Percentiles rank a stretch among this genome's conserved stretches.
Conservation (phyloP, 306 rosid species). For the Delonix regia region DNA sequence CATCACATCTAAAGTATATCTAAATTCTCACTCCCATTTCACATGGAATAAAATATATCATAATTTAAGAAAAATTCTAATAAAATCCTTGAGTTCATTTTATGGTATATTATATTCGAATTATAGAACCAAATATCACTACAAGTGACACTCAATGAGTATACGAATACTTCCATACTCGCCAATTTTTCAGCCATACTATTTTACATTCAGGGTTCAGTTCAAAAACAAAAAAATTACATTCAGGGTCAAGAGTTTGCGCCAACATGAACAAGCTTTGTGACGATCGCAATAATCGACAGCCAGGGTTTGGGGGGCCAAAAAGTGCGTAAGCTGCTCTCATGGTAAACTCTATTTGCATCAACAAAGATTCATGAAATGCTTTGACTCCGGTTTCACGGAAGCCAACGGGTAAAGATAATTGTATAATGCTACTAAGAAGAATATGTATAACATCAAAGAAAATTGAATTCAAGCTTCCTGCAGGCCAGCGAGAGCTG, state of each 20-base stretch:
- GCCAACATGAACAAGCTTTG: not conserved
- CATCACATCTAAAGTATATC: too few relatives aligned
- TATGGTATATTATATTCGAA: not conserved
- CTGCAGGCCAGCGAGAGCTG: slow-evolving; percentile 30
- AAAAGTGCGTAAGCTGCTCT: not conserved
- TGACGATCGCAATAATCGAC: not conserved
- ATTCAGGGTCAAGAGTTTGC: not conserved
- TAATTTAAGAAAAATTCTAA: too few relatives aligned
- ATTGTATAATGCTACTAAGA: slow-evolving; percentile 41
- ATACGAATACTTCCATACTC: not conserved
- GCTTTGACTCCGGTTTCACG: not conserved
- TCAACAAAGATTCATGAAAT: not conserved
- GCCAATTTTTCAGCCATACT: not conserved
- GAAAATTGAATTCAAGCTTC: slow-evolving; percentile 47
- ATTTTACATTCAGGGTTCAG: too few relatives aligned
- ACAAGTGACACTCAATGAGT: too few relatives aligned
- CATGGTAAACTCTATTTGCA: not conserved
- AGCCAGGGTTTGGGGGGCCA: too few relatives aligned
- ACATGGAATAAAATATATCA: too few relatives aligned
- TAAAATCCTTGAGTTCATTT: too few relatives aligned
- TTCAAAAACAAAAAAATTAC: too few relatives aligned
- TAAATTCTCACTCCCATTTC: too few relatives aligned
- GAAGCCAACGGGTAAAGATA: not conserved
- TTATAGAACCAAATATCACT: not conserved
- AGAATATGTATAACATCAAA: slow-evolving; percentile 44